Percentiles rank a stretch among this genome's conserved stretches.
Evolutionary conservation across 257 asterid genomes (phyloP).

Genomic region (Asclepias syriaca): DNA sequence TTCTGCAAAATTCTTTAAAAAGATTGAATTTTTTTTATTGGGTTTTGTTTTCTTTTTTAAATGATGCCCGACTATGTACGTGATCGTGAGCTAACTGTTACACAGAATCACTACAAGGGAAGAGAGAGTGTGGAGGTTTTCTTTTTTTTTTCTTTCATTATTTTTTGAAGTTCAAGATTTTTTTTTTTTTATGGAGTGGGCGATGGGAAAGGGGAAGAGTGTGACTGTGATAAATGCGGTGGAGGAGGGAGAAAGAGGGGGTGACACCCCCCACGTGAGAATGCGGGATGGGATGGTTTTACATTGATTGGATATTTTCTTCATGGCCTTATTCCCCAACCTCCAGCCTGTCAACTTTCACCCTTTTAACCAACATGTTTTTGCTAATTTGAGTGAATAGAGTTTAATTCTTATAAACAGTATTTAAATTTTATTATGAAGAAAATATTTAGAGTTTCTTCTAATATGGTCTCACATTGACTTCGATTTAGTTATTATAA

Average conservation of each 20-base stretch:
- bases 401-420: too few relatives aligned
- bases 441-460: too few relatives aligned
- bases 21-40: background rate
- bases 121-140: conserved; percentile 7
- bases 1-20: background rate
- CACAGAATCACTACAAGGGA: background rate
- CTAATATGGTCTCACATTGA: too few relatives aligned
- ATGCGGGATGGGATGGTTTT: conserved; percentile 10
- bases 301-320: conserved; percentile 6
- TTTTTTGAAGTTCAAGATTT: conserved; percentile 9
- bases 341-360: conserved; percentile 21
- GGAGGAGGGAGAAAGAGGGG: background rate
- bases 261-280: conserved; percentile 24
- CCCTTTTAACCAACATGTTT: too few relatives aligned
- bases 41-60: conserved; percentile 15
- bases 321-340: conserved; percentile 4
- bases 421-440: too few relatives aligned
- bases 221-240: conserved; percentile 5
- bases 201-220: background rate
- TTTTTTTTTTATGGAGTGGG: background rate
- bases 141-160: too few relatives aligned
- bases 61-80: conserved; percentile 46
- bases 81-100: conserved; percentile 71
- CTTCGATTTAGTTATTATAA: too few relatives aligned
- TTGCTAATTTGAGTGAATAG: too few relatives aligned